These are phyloP conservation scores for Parsonsia alboflavescens DNA, from an alignment of 257 asterid species.

Conservation along the genomic window DNA sequence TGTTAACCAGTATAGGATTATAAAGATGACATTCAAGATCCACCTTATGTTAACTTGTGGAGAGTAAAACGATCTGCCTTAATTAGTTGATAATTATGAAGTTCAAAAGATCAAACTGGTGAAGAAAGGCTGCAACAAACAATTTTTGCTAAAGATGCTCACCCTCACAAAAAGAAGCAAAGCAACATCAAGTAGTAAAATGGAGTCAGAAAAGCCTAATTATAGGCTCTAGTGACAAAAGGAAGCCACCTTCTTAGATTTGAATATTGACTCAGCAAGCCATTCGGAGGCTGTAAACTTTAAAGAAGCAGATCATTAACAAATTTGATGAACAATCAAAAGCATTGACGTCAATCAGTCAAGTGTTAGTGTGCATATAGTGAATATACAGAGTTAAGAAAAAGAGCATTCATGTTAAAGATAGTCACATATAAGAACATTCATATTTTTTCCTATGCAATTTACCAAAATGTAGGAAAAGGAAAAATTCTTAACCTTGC, in stretches of 20 bases:
- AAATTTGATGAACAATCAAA: not conserved
- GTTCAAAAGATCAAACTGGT: not conserved
- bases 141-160: not conserved
- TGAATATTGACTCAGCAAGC: not conserved
- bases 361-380: not conserved
- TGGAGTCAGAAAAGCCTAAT: not conserved
- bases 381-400: not conserved
- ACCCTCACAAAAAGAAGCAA: not conserved
- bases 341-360: not conserved
- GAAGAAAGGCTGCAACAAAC: conserved; percentile 3
- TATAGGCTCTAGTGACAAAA: not conserved
- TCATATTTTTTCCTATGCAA: no score
- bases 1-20: not conserved
- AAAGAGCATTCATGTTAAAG: not conserved
- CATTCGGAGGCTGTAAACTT: not conserved
- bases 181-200: not conserved
- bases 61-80: not conserved
- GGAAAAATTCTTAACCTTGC: conserved; percentile 62
- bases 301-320: not conserved
- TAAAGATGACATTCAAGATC: not conserved
- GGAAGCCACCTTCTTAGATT: not conserved
- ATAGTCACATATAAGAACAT: not conserved
- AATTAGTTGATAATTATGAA: not conserved
- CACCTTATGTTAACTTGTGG: not conserved
- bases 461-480: not conserved